Evolutionary conservation across 345 rosid species (phyloP).

Genomic region (Brassica nigra): DNA sequence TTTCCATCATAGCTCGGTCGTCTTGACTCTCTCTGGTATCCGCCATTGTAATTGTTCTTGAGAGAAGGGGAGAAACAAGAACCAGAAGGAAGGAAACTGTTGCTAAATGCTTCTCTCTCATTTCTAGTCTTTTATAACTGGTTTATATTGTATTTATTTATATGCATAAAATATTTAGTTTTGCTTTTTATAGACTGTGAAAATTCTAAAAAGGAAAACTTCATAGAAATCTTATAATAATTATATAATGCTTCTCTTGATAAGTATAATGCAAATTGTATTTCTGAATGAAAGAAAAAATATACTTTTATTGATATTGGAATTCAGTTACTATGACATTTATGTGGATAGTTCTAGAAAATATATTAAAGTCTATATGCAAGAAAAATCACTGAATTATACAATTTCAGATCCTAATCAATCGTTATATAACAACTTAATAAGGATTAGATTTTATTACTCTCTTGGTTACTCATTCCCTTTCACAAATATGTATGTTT

Average conservation of each 20-base stretch:
- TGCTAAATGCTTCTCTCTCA: slow-evolving; percentile 19
- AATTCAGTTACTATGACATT: neutral
- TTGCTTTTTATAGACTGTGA: neutral
- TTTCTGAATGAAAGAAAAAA: neutral
- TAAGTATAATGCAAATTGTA: neutral
- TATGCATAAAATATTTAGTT: neutral
- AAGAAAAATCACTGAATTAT: neutral
- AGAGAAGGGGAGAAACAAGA: slow-evolving; percentile 18
- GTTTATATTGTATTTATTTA: slow-evolving; percentile 13
- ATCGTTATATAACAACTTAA: neutral
- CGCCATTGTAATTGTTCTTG: slow-evolving; percentile 47
- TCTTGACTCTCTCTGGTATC: slow-evolving; percentile 35
- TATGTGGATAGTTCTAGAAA: neutral
- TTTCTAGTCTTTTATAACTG: slow-evolving; percentile 26
- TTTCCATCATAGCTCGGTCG: slow-evolving; percentile 12
- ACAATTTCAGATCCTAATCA: neutral
- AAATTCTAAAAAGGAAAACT: neutral
- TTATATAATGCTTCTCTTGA: neutral
- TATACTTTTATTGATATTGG: neutral
- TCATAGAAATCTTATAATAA: neutral
- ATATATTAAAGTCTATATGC: neutral
- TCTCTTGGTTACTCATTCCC: neutral
- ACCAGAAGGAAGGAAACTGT: neutral
- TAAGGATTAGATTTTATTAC: neutral
- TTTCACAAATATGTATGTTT: too few relatives aligned